Percentiles rank a stretch among this genome's conserved stretches.
phyloP scores from a whole-genome alignment of 139 green algal genomes.

The Diplosphaera chodatii region DNA sequence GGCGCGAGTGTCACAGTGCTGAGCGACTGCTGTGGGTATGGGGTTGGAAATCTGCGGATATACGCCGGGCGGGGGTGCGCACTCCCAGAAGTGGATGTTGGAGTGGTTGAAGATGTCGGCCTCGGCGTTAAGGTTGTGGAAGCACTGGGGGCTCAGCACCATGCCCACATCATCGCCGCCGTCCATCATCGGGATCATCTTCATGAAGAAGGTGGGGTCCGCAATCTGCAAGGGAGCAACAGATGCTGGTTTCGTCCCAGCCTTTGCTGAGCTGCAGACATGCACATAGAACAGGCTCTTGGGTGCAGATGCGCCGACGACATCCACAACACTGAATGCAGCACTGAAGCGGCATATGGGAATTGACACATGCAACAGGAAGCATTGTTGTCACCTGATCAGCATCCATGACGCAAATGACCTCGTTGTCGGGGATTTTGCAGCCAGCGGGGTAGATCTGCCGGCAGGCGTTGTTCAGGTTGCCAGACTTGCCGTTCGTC shows the following conservation, averaged over 20 bases:
- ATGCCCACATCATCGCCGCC: slow-evolving; percentile 38
- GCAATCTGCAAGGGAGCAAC: not conserved
- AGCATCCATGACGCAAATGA: slow-evolving; percentile 61
- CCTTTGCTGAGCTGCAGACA: no score
- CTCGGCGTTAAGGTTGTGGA: slow-evolving; percentile 54
- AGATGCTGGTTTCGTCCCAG: no score
- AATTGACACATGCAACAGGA: not conserved
- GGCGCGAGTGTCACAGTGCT: no score
- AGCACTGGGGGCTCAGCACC: slow-evolving; percentile 44
- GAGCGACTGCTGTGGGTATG: no score
- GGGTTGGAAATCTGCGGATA: no score
- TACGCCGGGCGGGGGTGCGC: slow-evolving; percentile 9
- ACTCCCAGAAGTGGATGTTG: slow-evolving; percentile 74
- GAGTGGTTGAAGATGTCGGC: slow-evolving; percentile 77
- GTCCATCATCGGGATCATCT: slow-evolving; percentile 36
- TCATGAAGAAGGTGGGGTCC: slow-evolving; percentile 49
- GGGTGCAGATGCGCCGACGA: no score
- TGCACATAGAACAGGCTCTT: no score
- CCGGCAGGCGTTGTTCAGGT: slow-evolving; percentile 50
- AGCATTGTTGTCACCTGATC: slow-evolving; percentile 32
- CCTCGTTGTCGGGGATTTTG: slow-evolving; percentile 35
- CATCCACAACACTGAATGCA: no score
- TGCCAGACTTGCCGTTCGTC: slow-evolving; percentile 64
- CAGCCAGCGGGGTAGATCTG: slow-evolving; percentile 30
- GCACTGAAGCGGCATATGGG: no score